Evolutionary conservation across 495 filamentous ascomycete species (phyloP).

Genomic region (Talaromyces thailandensis): DNA sequence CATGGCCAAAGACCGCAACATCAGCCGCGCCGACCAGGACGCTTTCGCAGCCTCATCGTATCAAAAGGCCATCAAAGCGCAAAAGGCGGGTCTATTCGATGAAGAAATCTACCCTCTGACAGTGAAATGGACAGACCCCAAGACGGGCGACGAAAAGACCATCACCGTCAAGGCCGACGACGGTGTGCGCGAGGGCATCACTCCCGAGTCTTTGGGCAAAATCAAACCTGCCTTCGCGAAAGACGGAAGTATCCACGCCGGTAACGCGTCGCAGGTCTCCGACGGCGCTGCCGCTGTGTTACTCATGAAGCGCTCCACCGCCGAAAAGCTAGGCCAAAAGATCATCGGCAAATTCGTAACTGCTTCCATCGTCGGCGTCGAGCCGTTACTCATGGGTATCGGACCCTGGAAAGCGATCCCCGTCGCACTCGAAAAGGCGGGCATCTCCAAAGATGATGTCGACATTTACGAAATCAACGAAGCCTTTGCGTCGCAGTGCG

Average conservation of each 20-base stretch:
- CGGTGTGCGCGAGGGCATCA: constrained; percentile 78
- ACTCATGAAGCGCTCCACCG: constrained; percentile 90
- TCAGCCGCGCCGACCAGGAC: constrained; percentile 70
- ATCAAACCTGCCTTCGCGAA: constrained; percentile 89
- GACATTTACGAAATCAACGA: constrained; percentile 99
- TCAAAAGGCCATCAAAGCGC: constrained; percentile 80
- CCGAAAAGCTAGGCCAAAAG: constrained; percentile 75
- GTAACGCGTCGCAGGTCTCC: constrained; percentile 90
- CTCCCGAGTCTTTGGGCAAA: constrained; percentile 76
- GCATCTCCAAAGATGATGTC: constrained; percentile 81
- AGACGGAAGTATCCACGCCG: constrained; percentile 87
- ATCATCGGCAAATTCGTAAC: constrained; percentile 87
- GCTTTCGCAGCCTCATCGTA: constrained; percentile 83
- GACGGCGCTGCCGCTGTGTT: constrained; percentile 94
- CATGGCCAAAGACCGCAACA: constrained; percentile 79
- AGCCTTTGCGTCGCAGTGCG: constrained; percentile 90
- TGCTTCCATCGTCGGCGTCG: constrained; percentile 78
- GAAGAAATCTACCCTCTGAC: constrained; percentile 84
- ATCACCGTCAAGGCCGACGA: constrained; percentile 83
- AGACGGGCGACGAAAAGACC: constrained; percentile 76
- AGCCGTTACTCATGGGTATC: constrained; percentile 90
- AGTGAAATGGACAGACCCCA: constrained; percentile 79
- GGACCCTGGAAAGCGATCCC: constrained; percentile 96
- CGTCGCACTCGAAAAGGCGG: constrained; percentile 76
- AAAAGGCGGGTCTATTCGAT: constrained; percentile 82